phyloP scores from a whole-genome alignment of 192 early-diverging fungal genomes.

The Backusella sp. region DNA sequence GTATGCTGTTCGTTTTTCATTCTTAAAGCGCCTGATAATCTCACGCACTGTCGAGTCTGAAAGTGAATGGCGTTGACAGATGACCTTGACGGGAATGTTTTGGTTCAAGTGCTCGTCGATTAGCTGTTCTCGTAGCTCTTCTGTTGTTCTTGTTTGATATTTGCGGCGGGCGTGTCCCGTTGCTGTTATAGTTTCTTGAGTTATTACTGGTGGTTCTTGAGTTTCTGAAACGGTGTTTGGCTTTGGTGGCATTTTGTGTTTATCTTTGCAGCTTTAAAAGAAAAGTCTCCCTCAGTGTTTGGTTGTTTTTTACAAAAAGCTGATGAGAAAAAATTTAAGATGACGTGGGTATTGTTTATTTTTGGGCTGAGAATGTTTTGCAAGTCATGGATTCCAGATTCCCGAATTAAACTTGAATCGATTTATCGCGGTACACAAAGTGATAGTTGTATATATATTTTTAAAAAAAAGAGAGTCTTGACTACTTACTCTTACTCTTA shows the following conservation, averaged over 20 bases:
- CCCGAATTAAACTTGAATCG: neutral
- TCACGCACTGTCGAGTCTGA: neutral
- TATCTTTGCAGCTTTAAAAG: neutral
- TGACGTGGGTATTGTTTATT: neutral
- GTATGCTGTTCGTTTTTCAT: neutral
- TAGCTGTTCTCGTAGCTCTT: neutral
- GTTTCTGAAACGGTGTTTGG: neutral
- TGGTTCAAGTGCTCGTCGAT: constrained; percentile 2
- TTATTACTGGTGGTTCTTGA: too few relatives aligned
- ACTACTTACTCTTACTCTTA: too few relatives aligned
- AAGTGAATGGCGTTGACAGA: neutral
- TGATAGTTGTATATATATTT: too few relatives aligned
- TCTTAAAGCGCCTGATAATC: neutral
- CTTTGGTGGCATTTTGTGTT: neutral
- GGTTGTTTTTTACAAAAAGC: neutral
- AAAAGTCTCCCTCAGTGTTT: too few relatives aligned
- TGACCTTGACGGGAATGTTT: neutral
- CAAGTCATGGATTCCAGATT: neutral
- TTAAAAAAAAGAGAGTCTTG: too few relatives aligned
- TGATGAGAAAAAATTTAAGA: neutral
- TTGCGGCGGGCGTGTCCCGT: neutral
- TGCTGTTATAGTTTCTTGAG: too few relatives aligned
- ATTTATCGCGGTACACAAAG: too few relatives aligned
- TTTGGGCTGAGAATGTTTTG: neutral
- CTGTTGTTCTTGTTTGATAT: neutral